Base-by-base conservation (phyloP, 2,329 filamentous ascomycete species). In the Corniculantispora saksenae region DNA sequence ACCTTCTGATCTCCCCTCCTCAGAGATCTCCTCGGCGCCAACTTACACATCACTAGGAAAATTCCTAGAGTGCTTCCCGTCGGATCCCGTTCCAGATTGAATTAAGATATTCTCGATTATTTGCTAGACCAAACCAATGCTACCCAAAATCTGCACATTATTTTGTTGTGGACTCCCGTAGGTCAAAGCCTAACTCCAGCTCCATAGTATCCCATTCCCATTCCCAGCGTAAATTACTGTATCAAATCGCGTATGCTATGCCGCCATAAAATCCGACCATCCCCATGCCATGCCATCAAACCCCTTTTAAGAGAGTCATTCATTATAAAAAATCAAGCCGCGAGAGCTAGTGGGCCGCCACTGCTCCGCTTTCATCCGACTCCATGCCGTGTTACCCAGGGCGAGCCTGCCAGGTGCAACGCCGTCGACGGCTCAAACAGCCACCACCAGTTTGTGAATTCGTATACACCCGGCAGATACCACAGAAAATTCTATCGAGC, bases 321-420 rank as follows among this genome's bases (percentile, higher is more conserved):
- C n/a, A n/a, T n/a, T n/a, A 38, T 55, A 55, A 45, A 55, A 15
- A 45, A 10, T 17, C n/a, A 55, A 40, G 54, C 43, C 23, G 40
- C 29, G 21, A 6, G 51, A 56, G 40, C 27, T 23, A 40, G n/a
- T n/a, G 40, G 51, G 12, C 40, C 51, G 48, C 38, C 27, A 32
- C 15, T 50, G 29, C 53, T 48, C 61, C 53, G 53, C 53, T 56
- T 57, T 48, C 51, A 56, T 57, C 43, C 32, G 61, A 29, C 21
- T 23, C 61, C 40, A 48, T 63, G 40, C 51, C 50, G 51, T 63
- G 61, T 29, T 47, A 63, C 61, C 60, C 50, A 38, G 48, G 40
- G 32, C n/a, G 19, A 48, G 17, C 27, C 27, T 56, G 29, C 62
- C 45, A 58, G 57, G 54, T 64, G 62, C 55, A 64, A 53, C 54